Evolutionary conservation across 345 rosid species (phyloP).

Genomic region (Citrus trifoliata): DNA sequence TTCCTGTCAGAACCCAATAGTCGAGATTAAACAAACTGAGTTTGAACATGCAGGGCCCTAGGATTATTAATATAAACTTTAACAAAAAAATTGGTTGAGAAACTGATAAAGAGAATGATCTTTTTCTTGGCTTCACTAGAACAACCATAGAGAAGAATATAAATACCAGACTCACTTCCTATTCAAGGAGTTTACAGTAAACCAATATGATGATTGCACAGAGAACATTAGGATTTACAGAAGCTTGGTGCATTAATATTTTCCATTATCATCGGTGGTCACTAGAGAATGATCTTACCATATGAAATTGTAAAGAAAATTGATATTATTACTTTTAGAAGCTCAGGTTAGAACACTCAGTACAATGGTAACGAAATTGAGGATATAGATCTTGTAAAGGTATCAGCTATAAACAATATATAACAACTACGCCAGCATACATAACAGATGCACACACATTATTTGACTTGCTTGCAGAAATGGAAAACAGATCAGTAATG

Average conservation of each 20-base stretch:
- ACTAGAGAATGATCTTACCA: not conserved
- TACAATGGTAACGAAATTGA: not conserved
- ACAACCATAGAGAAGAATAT: not conserved
- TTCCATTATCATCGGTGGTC: not conserved
- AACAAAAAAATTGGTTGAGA: not conserved
- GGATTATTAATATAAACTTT: not conserved
- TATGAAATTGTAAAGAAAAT: not conserved
- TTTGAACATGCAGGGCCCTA: not conserved
- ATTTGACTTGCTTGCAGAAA: not conserved
- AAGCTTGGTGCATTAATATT: not conserved
- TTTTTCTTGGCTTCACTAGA: not conserved
- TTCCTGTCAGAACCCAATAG: constrained; percentile 46
- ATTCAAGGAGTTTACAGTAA: not conserved
- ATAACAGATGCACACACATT: not conserved
- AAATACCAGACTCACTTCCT: not conserved
- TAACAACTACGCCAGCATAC: not conserved
- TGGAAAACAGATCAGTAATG: not conserved
- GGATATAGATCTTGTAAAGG: not conserved
- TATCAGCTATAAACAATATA: not conserved
- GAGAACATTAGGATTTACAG: not conserved
- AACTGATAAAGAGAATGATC: not conserved
- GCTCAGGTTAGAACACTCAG: not conserved
- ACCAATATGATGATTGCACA: not conserved
- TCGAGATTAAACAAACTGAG: constrained; percentile 5
- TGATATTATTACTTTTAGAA: not conserved